phyloP scores from a whole-genome alignment of 208 protist species.

The Porcisia hertigi region DNA sequence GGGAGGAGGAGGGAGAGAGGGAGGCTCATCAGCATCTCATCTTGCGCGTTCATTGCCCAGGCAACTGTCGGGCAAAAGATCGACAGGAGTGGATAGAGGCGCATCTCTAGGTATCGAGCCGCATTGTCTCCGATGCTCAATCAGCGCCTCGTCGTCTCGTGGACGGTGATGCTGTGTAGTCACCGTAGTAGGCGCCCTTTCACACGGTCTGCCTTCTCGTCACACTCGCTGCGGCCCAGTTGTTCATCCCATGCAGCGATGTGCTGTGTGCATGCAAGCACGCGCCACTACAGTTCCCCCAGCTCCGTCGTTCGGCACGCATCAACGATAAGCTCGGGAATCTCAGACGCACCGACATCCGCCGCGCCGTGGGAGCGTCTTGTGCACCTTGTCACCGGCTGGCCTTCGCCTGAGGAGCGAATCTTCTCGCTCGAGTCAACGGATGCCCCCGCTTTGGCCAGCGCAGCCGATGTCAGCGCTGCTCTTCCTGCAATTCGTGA shows the following conservation, averaged over 20 bases:
- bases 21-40: background rate
- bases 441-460: background rate
- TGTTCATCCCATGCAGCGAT: background rate
- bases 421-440: background rate
- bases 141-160: background rate
- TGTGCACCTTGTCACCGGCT: background rate
- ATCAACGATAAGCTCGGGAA: background rate
- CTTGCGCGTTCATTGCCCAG: background rate
- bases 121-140: background rate
- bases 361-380: background rate
- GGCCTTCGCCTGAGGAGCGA: background rate
- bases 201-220: background rate
- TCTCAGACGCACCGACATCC: background rate
- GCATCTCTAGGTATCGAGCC: background rate
- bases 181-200: background rate
- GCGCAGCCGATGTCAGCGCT: background rate
- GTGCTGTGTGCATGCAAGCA: background rate
- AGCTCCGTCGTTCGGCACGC: background rate
- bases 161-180: background rate
- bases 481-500: conserved; percentile 1
- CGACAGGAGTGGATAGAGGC: background rate
- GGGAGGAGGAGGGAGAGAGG: background rate
- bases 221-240: background rate
- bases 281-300: background rate
- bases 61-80: background rate